phyloP scores from a whole-genome alignment of 345 rosid species.

The Pistacia integerrima region DNA sequence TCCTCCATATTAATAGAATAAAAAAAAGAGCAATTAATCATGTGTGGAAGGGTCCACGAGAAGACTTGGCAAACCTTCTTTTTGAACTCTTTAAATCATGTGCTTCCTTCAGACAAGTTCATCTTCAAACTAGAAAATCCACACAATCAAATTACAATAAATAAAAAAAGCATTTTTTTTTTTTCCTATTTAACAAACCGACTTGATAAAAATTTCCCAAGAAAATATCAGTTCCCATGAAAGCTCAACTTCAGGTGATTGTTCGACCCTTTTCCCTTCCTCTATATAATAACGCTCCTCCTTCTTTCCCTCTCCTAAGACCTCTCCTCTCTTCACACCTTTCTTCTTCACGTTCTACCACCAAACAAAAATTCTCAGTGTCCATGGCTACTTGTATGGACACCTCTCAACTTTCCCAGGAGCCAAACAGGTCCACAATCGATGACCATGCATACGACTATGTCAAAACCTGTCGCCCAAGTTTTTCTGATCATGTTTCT shows the following conservation, averaged over 20 bases:
- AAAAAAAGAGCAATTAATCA: neutral
- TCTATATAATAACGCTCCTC: slow-evolving; percentile 31
- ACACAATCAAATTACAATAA: neutral
- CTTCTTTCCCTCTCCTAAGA: slow-evolving; percentile 16
- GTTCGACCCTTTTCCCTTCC: slow-evolving; percentile 35
- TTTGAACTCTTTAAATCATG: neutral
- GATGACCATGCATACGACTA: slow-evolving; percentile 41
- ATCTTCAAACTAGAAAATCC: neutral
- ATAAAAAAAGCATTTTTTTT: too few relatives aligned
- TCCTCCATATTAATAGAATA: too few relatives aligned
- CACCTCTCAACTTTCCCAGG: slow-evolving; percentile 52
- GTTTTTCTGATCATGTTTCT: slow-evolving; percentile 32
- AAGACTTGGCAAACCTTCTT: neutral
- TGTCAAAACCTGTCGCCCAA: slow-evolving; percentile 43
- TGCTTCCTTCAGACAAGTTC: neutral
- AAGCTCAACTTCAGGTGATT: slow-evolving; percentile 23
- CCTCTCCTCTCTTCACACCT: slow-evolving; percentile 15
- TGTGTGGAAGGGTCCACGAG: neutral
- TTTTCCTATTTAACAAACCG: neutral
- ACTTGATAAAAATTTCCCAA: slow-evolving; percentile 20
- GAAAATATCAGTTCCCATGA: slow-evolving; percentile 46
- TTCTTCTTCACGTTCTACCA: slow-evolving; percentile 2
- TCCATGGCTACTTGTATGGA: slow-evolving; percentile 81
- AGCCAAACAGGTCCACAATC: slow-evolving; percentile 39
- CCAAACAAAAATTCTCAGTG: neutral